phyloP scores from a whole-genome alignment of 1,284 basidiomycete species.

The Spongiforma sp. region DNA sequence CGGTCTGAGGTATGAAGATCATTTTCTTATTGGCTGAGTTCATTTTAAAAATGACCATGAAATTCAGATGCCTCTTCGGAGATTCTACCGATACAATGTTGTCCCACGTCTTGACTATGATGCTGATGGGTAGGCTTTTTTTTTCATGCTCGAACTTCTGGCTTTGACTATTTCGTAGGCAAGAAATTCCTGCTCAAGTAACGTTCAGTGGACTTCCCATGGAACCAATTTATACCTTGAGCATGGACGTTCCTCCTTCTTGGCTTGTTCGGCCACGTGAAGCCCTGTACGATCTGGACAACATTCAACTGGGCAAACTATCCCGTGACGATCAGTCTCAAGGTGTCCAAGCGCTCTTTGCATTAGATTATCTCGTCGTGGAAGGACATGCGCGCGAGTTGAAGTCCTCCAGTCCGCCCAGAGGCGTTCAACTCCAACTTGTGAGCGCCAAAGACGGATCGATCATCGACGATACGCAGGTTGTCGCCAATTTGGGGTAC shows the following conservation, averaged over 20 bases:
- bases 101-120: constrained; percentile 68
- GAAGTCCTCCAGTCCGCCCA: constrained; percentile 66
- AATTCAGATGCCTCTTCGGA: constrained; percentile 82
- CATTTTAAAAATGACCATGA: constrained; percentile 2
- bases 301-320: constrained; percentile 83
- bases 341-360: constrained; percentile 83
- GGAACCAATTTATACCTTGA: constrained; percentile 88
- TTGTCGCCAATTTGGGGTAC: constrained; percentile 96
- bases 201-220: constrained; percentile 60
- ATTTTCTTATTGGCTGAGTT: neutral
- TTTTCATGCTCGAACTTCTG: neutral
- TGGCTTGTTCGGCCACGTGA: constrained; percentile 94
- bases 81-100: constrained; percentile 91
- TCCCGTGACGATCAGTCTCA: constrained; percentile 54
- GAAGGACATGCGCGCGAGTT: constrained; percentile 92
- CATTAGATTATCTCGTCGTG: constrained; percentile 90
- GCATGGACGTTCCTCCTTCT: constrained; percentile 87
- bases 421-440: constrained; percentile 87
- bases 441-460: constrained; percentile 47
- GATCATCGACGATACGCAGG: constrained; percentile 76
- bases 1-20: constrained; percentile 62
- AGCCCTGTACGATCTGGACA: constrained; percentile 94
- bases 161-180: constrained; percentile 40
- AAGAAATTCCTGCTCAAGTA: constrained; percentile 56
- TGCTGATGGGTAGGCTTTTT: constrained; percentile 62